Base-by-base conservation (phyloP, 225 moss, liverwort and hornwort genomes). In the Ulota crispa region DNA sequence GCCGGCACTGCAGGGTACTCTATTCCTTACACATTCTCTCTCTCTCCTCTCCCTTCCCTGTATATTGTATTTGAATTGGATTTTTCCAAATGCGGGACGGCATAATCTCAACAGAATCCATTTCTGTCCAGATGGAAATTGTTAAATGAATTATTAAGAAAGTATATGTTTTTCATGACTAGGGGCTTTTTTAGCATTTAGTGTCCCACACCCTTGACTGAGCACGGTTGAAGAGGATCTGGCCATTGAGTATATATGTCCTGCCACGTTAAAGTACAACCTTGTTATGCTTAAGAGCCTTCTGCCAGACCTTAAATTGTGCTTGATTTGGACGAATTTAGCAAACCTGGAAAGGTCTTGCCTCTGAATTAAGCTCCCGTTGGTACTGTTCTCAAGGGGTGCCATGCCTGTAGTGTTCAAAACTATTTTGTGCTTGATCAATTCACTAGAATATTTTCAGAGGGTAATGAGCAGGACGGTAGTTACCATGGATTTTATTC, bases 1-100 rank as follows among this genome's bases (percentile, higher is more conserved):
- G 91, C 91, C 39, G 85, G 91, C 79, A 91, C 87, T 62, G 83
- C 89, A 66, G 83, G 91, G 89, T 89, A 87, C 69, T 11, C 4
- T 16, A 9, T 0, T 36, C 26, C 18, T 41, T 19, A 0, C 9
- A 42, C 55, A 32, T 32, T 69, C 30, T 26, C 47, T 57, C 6
- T 32, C 0, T 21, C 4, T 32, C 0, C 21, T 19, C n/a, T 45
- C 37, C 50, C 1, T 56, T 66, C 6, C 6, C 28, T 56, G 11
- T 3, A 16, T 23, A 7, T 9, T 20, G 36, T 27, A 1, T 72
- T 72, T 20, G 15, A 28, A 60, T 23, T 1, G 4, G 42, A 39
- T 32, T 5, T 5, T 28, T 47, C 28, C 3, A 28, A 76, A 6
- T 9, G 1, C 9, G 20, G 14, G 68, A 61, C 47, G 24, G 28